Base-by-base conservation (phyloP, 2,329 filamentous ascomycete genomes). In the Fusarium sterilihyphosum region DNA sequence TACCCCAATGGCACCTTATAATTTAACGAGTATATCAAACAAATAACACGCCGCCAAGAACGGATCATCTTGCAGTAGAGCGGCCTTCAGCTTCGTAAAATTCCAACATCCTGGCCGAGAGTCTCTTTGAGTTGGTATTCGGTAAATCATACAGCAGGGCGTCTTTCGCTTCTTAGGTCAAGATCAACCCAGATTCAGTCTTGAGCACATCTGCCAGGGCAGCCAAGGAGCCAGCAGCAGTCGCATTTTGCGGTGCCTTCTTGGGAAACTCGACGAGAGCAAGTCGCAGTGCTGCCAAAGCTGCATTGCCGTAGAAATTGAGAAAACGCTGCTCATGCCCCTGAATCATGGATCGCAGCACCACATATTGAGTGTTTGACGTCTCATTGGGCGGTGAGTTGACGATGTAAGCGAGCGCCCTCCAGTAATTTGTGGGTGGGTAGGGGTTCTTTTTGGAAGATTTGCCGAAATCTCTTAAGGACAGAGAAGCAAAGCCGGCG, bases 381-480 rank as follows among this genome's bases (percentile, higher is more conserved):
- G 92, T 88, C 73, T 93, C 88, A 16, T 84, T 82, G 0, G 90
- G 79, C 0, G 94, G 92, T 0, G 94, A 93, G 80, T 94, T 95
- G 79, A 95, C 85, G 43, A 98, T 93, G 49, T 87, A 87, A 2
- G 94, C 90, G 65, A 98, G 85, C 1, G 92, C 88, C 43, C 86
- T 88, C 96, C 96, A 99, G 85, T 96, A 98, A 64, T 95, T 88
- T 1, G 87, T 88, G 56, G 93, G 93, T 8, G 92, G 95, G 83
- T 90, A 96, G 0, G 92, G 95, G 76, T 95, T 95, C 52, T 85
- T 86, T 73, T 91, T 91, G 44, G 86, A 85, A 4, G 91, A 89
- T 73, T 89, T 92, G 71, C 89, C 90, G 79, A 97, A 98, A 81
- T 97, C 94, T 54, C 96, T 91, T 14, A 98, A 86, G 3, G 94